Evolutionary conservation across 106 monocot genomes (phyloP), one percentile per base, ranked within the genome.

Genomic region (Ottelia alismoides): DNA sequence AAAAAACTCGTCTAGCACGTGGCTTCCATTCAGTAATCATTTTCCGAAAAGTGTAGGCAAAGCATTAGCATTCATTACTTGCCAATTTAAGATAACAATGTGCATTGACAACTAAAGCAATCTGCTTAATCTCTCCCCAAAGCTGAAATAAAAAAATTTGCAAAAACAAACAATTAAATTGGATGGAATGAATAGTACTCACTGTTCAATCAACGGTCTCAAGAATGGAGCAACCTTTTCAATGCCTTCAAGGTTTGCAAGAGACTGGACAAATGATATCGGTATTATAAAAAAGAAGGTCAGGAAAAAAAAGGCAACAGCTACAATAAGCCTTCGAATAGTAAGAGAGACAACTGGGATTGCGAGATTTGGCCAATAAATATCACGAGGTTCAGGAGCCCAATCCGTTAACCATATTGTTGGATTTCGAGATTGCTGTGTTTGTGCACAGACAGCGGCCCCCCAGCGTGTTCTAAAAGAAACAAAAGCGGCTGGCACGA

Each of bases 211-310:
- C 35, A 82, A 23, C 25, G 68, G 55, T 54, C 52, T 76, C 49
- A 82, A 30, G 73, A 82, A 73, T 3, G 81, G 76, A 65, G 69
- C 68, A 62, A 50, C 65, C 69, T 73, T 73, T 62, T 66, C 76
- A 25, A 82, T 76, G 2, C 76, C 81, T 52, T 82, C 76, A n/a
- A 82, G 58, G 63, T 76, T 82, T 12, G 81, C 81, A 48, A 82
- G 72, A 55, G 81, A 76, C 40, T 82, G 81, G 12, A 82, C 81
- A 49, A 82, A 54, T 21, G 69, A 40, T n/a, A 82, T 76, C 25
- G 81, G 81, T 44, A 82, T 73, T 65, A 82, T 82, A 59, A 73
- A 82, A 70, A 82, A 82, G 58, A 82, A 82, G 57, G 73, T 76
- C 14, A 82, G 76, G 53, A 76, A 70, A 66, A 82, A 82, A 66